These are phyloP conservation scores for Candida endomychidarum DNA, from an alignment of 805 yeast genomes.

Conservation along the genomic window DNA sequence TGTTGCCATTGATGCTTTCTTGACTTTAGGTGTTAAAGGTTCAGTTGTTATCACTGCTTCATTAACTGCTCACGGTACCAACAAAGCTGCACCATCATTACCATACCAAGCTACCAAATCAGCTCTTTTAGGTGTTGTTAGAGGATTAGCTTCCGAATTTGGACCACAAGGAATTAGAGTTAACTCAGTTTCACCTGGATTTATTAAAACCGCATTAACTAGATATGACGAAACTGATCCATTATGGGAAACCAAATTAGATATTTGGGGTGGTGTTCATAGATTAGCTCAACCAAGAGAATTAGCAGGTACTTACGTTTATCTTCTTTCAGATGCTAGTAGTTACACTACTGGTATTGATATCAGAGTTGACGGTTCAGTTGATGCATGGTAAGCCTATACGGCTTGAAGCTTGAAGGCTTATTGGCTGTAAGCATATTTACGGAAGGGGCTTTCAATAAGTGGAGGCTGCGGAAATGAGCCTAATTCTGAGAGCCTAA, in stretches of 20 bases:
- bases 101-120: conserved; percentile 49
- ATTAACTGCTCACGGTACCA: conserved; percentile 45
- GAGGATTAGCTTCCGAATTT: conserved; percentile 45
- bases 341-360: conserved; percentile 74
- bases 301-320: conserved; percentile 71
- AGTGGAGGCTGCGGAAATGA: no score
- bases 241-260: conserved; percentile 24
- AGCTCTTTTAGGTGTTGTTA: conserved; percentile 39
- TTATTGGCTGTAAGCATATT: no score
- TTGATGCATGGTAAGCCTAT: conserved; percentile 12
- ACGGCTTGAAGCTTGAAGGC: no score
- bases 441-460: no score
- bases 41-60: conserved; percentile 43
- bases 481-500: no score
- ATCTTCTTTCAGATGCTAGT: conserved; percentile 72
- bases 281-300: conserved; percentile 60
- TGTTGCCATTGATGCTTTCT: conserved; percentile 11
- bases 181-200: conserved; percentile 43
- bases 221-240: conserved; percentile 27
- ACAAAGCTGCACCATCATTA: conserved; percentile 35
- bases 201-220: conserved; percentile 38
- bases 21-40: conserved; percentile 27
- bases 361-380: conserved; percentile 69
- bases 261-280: conserved; percentile 12
- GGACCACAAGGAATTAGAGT: conserved; percentile 49